Percentiles rank a stretch among this genome's conserved stretches.
Conservation (phyloP, 2,329 filamentous ascomycete genomes). For the Trichophyton benhamiae region DNA sequence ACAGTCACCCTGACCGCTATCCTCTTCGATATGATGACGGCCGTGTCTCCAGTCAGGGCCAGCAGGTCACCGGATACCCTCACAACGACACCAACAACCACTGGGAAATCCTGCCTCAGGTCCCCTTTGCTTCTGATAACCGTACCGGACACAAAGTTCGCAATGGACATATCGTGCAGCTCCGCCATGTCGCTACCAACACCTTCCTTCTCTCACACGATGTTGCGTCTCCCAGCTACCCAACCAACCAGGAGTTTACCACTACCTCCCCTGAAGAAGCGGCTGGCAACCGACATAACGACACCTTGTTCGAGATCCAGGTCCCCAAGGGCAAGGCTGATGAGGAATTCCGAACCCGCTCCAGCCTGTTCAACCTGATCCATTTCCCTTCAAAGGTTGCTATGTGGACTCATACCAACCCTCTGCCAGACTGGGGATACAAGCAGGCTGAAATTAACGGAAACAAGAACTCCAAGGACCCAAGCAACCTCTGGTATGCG, state of each 20-base stretch:
- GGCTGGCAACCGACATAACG: conserved; percentile 61
- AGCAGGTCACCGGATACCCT: conserved; percentile 96
- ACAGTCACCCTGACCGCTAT: conserved; percentile 82
- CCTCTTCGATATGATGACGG: conserved; percentile 95
- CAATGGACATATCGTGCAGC: conserved; percentile 74
- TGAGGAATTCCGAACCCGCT: conserved; percentile 79
- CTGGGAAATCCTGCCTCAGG: conserved; percentile 77
- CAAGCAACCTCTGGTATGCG: conserved; percentile 88
- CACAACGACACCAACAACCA: conserved; percentile 98
- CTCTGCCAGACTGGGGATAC: conserved; percentile 93
- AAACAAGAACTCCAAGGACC: conserved; percentile 84
- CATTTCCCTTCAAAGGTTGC: conserved; percentile 92
- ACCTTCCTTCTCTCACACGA: conserved; percentile 84
- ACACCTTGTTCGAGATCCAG: conserved; percentile 84
- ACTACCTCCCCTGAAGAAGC: conserved; percentile 63
- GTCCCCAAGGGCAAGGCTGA: conserved; percentile 72
- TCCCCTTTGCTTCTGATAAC: conserved; percentile 41
- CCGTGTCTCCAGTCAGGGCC: conserved; percentile 90
- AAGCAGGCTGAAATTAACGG: conserved; percentile 99
- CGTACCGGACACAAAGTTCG: conserved; percentile 53
- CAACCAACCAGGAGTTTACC: conserved; percentile 98
- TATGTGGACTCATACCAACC: conserved; percentile 95
- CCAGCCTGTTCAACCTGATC: conserved; percentile 89
- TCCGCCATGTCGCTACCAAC: conserved; percentile 77
- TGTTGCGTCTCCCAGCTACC: conserved; percentile 89